These are phyloP conservation scores for Knufia fluminis DNA, from an alignment of 2,329 filamentous ascomycete species.

Conservation along the genomic window DNA sequence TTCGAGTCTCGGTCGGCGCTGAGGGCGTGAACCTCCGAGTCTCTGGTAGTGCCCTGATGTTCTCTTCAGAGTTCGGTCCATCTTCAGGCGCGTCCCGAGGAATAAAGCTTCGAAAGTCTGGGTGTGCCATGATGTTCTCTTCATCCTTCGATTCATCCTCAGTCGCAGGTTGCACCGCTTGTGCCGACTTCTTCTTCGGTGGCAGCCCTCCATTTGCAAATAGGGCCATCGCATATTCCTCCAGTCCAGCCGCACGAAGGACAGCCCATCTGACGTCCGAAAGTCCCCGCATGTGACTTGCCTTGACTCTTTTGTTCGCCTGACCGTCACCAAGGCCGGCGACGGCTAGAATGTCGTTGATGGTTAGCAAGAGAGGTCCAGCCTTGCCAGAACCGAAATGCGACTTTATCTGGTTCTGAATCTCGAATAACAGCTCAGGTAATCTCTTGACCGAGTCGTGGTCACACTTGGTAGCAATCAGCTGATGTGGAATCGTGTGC, in stretches of 20 bases:
- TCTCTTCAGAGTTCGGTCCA: too few species aligned
- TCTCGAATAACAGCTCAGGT: slow-evolving; percentile 30
- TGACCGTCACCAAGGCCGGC: slow-evolving; percentile 49
- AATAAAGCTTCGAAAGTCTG: too few species aligned
- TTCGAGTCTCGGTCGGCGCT: too few species aligned
- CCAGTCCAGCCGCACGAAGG: slow-evolving; percentile 51
- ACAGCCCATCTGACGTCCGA: slow-evolving; percentile 56
- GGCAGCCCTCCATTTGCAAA: background rate
- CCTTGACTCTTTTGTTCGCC: slow-evolving; percentile 39
- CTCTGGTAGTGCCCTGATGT: too few species aligned
- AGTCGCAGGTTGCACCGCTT: background rate
- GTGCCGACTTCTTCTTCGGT: background rate
- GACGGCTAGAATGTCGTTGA: slow-evolving; percentile 19
- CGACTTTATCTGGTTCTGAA: slow-evolving; percentile 37
- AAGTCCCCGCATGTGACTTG: slow-evolving; percentile 47
- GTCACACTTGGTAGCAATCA: slow-evolving; percentile 60
- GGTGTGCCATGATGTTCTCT: background rate
- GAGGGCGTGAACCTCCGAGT: too few species aligned
- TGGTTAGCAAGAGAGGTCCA: slow-evolving; percentile 29
- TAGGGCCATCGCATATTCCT: slow-evolving; percentile 27
- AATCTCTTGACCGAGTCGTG: slow-evolving; percentile 28
- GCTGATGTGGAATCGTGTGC: slow-evolving; percentile 52
- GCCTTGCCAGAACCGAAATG: slow-evolving; percentile 27
- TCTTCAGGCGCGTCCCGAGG: too few species aligned
- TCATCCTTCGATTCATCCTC: background rate